A percentile compares a stretch with the other conserved stretches of the same genome.
These are phyloP conservation scores for peach (Prunus persica) DNA, from an alignment of 306 rosid species.

Conservation along the genomic window Prunus_persica_NCBIv2 NC_034010.1:19357001-19357500, in stretches of 20 bases:
- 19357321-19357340: neutral
- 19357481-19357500: neutral
- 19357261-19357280: neutral
- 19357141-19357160: neutral
- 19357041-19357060: slow-evolving; percentile 67
- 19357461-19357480: neutral
- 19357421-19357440: neutral
- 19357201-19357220: neutral
- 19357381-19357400: neutral
- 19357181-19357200: neutral
- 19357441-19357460: neutral
- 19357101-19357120: slow-evolving; percentile 75
- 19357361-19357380: neutral
- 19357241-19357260: neutral
- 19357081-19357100: slow-evolving; percentile 49
- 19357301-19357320: neutral
- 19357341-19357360: neutral
- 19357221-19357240: neutral
- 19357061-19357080: slow-evolving; percentile 54
- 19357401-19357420: neutral
- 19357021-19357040: slow-evolving; percentile 75
- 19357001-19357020: slow-evolving; percentile 88
- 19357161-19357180: neutral
- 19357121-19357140: slow-evolving; percentile 3
- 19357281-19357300: neutral